Conservation (phyloP, 306 rosid genomes). For the Dicorynia guianensis region DNA sequence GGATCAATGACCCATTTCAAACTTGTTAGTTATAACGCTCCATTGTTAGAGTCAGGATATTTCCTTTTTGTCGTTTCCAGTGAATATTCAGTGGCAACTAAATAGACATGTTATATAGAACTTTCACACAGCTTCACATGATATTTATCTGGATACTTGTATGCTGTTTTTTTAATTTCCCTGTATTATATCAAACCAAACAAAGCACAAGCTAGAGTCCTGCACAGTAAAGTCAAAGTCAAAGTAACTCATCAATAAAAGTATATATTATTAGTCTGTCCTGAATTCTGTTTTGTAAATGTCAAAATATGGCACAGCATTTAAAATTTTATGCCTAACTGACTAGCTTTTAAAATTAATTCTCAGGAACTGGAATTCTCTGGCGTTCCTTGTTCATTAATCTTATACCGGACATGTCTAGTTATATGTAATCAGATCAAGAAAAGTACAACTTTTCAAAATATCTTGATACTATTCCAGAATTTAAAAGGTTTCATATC, state of each 20-base stretch:
- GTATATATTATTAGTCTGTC: too few relatives aligned
- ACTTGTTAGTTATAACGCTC: neutral
- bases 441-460: neutral
- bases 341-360: neutral
- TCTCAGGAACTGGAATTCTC: neutral
- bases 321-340: constrained; percentile 1
- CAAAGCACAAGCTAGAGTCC: too few relatives aligned
- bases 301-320: neutral
- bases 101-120: neutral
- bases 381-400: neutral
- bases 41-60: neutral
- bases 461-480: neutral
- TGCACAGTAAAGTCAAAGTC: too few relatives aligned
- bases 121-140: neutral
- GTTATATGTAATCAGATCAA: neutral
- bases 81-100: neutral
- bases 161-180: too few relatives aligned
- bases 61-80: neutral
- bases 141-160: neutral
- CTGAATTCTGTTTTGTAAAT: too few relatives aligned
- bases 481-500: constrained; percentile 29
- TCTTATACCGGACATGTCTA: neutral
- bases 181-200: too few relatives aligned
- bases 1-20: neutral
- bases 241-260: too few relatives aligned